Conservation (phyloP, 805 yeast species). For the Kregervanrija pseudodelftensis region DNA sequence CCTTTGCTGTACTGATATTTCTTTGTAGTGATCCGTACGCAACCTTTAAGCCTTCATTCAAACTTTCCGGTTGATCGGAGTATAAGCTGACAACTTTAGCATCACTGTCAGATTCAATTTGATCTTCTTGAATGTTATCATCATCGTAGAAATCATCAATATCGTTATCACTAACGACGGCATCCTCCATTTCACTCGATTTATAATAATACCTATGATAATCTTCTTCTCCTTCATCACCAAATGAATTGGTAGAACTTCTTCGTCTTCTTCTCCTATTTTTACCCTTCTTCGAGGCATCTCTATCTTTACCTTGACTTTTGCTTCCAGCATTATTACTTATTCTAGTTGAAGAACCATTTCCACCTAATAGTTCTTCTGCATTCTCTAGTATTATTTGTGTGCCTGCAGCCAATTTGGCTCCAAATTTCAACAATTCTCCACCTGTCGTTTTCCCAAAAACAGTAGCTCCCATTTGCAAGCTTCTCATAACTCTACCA, state of each 20-base stretch:
- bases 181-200: slow-evolving; percentile 15
- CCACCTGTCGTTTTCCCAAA: slow-evolving; percentile 76
- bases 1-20: slow-evolving; percentile 59
- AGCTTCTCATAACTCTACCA: slow-evolving; percentile 58
- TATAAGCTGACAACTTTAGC: slow-evolving; percentile 58
- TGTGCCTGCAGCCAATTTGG: slow-evolving; percentile 80
- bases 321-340: slow-evolving; percentile 4
- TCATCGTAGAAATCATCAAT: slow-evolving; percentile 21
- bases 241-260: slow-evolving; percentile 22
- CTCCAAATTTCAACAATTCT: slow-evolving; percentile 76
- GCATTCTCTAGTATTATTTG: slow-evolving; percentile 74
- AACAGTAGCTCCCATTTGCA: slow-evolving; percentile 66
- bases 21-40: slow-evolving; percentile 70
- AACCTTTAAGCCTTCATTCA: slow-evolving; percentile 64
- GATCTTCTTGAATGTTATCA: slow-evolving; percentile 21
- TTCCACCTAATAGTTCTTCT: slow-evolving; percentile 73
- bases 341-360: slow-evolving; percentile 43
- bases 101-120: slow-evolving; percentile 26
- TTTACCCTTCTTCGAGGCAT: slow-evolving; percentile 5
- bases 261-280: slow-evolving; percentile 11
- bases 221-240: slow-evolving; percentile 18
- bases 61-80: slow-evolving; percentile 72
- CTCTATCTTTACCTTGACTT: neutral
- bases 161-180: slow-evolving; percentile 23
- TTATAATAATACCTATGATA: slow-evolving; percentile 5